Conservation (phyloP, 495 filamentous ascomycete species). For the Penicillium angulare region DNA sequence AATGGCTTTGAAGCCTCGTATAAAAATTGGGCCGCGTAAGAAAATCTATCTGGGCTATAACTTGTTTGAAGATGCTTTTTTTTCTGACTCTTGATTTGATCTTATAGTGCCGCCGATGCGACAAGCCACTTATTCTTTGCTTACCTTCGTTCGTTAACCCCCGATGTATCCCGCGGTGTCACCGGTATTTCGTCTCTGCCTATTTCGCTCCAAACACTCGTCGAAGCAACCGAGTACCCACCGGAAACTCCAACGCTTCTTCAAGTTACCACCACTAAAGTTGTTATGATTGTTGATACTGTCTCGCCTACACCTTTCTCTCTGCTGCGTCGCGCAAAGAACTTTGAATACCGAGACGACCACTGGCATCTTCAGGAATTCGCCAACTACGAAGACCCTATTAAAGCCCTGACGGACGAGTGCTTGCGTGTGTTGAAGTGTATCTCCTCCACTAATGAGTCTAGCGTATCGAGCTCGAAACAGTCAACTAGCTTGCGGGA, state of each 20-base stretch:
- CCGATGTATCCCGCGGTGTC: constrained; percentile 65
- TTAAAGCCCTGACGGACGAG: constrained; percentile 86
- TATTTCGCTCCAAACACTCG: constrained; percentile 82
- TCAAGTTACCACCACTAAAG: constrained; percentile 78
- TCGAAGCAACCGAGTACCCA: constrained; percentile 93
- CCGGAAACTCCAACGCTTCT: constrained; percentile 76
- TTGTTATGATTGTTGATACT: constrained; percentile 94
- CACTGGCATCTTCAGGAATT: constrained; percentile 80
- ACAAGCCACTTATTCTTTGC: constrained; percentile 97
- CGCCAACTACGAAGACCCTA: constrained; percentile 84
- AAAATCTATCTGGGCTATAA: too few species aligned
- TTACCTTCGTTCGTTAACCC: constrained; percentile 85
- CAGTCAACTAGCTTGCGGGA: constrained; percentile 70
- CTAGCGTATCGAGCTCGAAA: constrained; percentile 64
- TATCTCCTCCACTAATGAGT: constrained; percentile 87
- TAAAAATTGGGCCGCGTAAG: constrained; percentile 71
- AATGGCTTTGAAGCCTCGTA: constrained; percentile 97
- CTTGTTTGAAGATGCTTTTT: background rate
- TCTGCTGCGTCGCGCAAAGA: constrained; percentile 83
- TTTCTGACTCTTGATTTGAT: constrained; percentile 17
- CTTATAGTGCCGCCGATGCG: constrained; percentile 80
- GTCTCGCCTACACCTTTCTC: constrained; percentile 95
- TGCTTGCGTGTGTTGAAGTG: constrained; percentile 85
- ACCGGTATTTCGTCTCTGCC: constrained; percentile 81
- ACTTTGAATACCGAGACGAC: constrained; percentile 91